These are phyloP conservation scores for Populus tremula DNA, from an alignment of 345 rosid genomes.

Conservation along the genomic window DNA sequence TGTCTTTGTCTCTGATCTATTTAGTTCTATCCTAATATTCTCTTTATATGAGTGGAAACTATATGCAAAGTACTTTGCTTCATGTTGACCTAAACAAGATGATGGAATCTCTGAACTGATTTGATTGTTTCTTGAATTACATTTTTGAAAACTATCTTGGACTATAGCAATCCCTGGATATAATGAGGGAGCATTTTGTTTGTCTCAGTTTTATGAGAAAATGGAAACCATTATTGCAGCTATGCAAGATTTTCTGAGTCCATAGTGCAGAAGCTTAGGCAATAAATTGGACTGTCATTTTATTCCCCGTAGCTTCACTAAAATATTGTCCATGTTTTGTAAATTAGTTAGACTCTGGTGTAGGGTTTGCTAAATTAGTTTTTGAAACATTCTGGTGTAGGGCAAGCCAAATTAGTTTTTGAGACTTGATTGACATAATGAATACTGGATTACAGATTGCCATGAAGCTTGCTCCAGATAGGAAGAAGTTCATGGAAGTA, in stretches of 20 bases:
- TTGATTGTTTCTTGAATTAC: not conserved
- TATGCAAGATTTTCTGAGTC: not conserved
- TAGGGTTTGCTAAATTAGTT: not conserved
- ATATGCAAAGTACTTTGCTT: not conserved
- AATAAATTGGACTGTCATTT: not conserved
- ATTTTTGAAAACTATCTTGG: not conserved
- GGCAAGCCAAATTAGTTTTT: not conserved
- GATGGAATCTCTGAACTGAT: not conserved
- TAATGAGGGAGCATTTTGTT: not conserved
- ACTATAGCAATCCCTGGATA: not conserved
- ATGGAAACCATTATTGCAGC: not conserved
- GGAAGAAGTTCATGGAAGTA: constrained; percentile 94
- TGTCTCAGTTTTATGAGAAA: not conserved
- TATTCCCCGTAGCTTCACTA: not conserved
- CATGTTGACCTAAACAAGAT: not conserved
- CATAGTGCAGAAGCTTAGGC: not conserved
- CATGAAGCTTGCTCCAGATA: constrained; percentile 92
- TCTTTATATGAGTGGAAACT: not conserved
- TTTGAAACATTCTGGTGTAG: not conserved
- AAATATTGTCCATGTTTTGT: not conserved
- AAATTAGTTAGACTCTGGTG: not conserved
- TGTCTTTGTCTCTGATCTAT: constrained; percentile 19
- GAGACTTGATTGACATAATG: constrained; percentile 8
- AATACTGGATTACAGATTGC: constrained; percentile 54
- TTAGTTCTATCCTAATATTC: not conserved